Evolutionary conservation across 2,329 filamentous ascomycete genomes (phyloP), one percentile per base, ranked within the genome.

Genomic region (Aspergillus sp.): DNA sequence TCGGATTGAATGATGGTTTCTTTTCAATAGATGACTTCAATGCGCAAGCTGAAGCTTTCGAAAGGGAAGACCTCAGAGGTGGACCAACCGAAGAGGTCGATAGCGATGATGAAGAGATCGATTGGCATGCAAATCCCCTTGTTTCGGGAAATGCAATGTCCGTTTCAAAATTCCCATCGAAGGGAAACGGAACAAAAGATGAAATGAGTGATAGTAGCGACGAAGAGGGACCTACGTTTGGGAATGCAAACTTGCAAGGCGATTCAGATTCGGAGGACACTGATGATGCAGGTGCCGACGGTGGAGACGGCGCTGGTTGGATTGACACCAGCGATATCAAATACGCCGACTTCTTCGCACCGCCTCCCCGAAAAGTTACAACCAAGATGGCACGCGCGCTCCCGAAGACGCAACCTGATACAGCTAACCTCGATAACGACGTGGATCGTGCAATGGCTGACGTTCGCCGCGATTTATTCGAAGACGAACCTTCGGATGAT

Each of bases 21-120:
- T 98, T 98, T 72, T 95, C 89, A 13, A 91, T 98, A 60, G 90
- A 97, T 60, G 84, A 94, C 50, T 98, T 98, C 79, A 98, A 98
- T 75, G 88, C 85, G 64, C 88, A 94, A 64, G 88, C 90, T 2
- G 88, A 95, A 60, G 86, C 85, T 63, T 83, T 96, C 43, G 93
- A 98, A 68, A 83, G 88, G 54, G 86, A 90, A 66, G 91, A 97
- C 65, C 80, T 81, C 23, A 78, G 80, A 53, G 89, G 86, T 23
- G 88, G 91, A 56, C 81, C 82, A 33, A 84, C 86, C 58, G 85
- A 85, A 48, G 86, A 85, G 53, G 78, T 76, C 45, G 86, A 80
- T 51, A 89, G 84, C 65, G 89, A 95, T 45, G 88, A 94, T 43
- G 64, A 66, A 13, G 89, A 94, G 56, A 85, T 97, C 48, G 86